phyloP scores from a whole-genome alignment of 2,329 filamentous ascomycete species.

The Gnomoniopsis smithogilvyi region DNA sequence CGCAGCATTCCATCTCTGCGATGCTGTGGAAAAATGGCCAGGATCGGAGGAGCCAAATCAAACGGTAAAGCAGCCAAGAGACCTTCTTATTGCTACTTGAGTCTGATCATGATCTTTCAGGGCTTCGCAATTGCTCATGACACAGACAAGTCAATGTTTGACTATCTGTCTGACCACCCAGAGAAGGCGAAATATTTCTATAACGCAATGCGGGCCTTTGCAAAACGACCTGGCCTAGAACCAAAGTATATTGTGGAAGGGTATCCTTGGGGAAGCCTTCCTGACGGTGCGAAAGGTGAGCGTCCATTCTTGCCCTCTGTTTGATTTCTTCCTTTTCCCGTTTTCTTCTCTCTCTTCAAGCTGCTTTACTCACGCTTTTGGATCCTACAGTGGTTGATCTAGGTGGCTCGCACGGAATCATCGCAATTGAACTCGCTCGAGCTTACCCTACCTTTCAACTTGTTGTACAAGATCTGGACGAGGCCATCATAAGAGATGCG shows the following conservation, averaged over 20 bases:
- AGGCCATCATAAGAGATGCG: background rate
- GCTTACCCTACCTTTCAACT: background rate
- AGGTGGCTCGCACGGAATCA: conserved; percentile 6
- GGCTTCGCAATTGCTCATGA: background rate
- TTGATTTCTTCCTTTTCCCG: background rate
- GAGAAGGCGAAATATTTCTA: conserved; percentile 1
- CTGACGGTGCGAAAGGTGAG: background rate
- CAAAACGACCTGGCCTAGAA: background rate
- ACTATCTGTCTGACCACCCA: conserved; percentile 1
- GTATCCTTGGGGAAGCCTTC: background rate
- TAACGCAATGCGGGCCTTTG: conserved; percentile 5
- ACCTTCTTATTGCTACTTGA: background rate
- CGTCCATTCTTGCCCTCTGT: background rate
- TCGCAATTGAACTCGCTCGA: conserved; percentile 3
- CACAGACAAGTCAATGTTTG: conserved; percentile 1
- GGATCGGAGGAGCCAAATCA: conserved; percentile 6
- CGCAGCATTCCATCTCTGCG: conserved; percentile 3
- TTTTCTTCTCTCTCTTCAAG: no score
- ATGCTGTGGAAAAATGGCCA: conserved; percentile 3
- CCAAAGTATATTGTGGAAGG: conserved; percentile 3
- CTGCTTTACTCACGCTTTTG: background rate
- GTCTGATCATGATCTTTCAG: background rate
- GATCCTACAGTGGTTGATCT: conserved; percentile 5
- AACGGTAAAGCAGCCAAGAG: background rate
- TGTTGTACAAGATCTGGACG: conserved; percentile 3